Evolutionary conservation across 1,139 yeast species (phyloP).

Genomic region (Arxiozyma bovina): DNA sequence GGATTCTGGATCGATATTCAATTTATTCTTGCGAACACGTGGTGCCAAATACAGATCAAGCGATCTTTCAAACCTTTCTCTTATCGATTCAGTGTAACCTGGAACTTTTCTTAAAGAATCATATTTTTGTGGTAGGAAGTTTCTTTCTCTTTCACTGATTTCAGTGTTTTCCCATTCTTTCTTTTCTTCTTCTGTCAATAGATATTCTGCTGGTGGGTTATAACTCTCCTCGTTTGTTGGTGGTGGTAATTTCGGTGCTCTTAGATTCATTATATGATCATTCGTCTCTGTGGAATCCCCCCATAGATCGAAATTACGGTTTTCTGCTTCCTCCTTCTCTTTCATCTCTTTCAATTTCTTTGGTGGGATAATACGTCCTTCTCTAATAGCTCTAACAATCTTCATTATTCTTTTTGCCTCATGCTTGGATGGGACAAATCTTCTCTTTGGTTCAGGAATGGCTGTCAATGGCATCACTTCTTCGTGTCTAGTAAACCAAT

Average conservation of each 20-base stretch:
- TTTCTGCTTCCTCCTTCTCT: conserved; percentile 43
- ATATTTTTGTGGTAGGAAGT: conserved; percentile 77
- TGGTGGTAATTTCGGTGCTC: conserved; percentile 93
- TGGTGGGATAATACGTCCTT: conserved; percentile 83
- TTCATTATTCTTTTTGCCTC: conserved; percentile 96
- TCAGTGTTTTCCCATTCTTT: conserved; percentile 64
- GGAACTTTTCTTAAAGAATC: conserved; percentile 84
- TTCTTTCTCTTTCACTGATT: conserved; percentile 69
- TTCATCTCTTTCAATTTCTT: conserved; percentile 45
- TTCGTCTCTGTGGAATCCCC: conserved; percentile 49
- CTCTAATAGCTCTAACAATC: conserved; percentile 90
- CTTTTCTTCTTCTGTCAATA: conserved; percentile 69
- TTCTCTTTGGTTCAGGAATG: conserved; percentile 91
- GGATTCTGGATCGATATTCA: conserved; percentile 92
- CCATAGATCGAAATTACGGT: conserved; percentile 74
- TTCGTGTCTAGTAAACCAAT: conserved; percentile 83
- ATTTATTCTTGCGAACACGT: conserved; percentile 82
- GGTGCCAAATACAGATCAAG: conserved; percentile 93
- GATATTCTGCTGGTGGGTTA: conserved; percentile 94
- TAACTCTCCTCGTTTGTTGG: conserved; percentile 96
- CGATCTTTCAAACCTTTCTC: conserved; percentile 91
- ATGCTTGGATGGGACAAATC: conserved; percentile 92
- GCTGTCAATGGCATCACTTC: conserved; percentile 93
- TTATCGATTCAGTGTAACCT: conserved; percentile 73
- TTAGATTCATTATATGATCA: conserved; percentile 78